Percentiles rank a stretch among this genome's conserved stretches.
phyloP scores from a whole-genome alignment of 352 stramenopile species.

The Hyaloperonospora brassicae region DNA sequence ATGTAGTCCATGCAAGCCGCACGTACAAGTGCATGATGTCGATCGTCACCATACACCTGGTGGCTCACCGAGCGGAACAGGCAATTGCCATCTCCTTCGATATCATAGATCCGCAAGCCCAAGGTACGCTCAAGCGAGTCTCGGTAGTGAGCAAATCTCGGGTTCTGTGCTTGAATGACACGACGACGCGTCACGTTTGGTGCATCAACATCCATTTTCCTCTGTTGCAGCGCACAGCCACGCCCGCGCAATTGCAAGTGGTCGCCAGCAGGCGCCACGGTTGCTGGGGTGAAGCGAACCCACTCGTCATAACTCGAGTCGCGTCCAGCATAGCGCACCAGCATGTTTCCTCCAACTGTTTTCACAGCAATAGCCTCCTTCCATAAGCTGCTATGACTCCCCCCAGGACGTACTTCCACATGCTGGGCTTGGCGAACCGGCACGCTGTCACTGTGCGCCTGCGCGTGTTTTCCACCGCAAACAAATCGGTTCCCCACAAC shows the following conservation, averaged over 20 bases:
- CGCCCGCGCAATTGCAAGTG: constrained; percentile 37
- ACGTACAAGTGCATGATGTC: constrained; percentile 87
- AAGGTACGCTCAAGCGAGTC: constrained; percentile 35
- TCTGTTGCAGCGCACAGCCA: constrained; percentile 24
- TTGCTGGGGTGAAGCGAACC: constrained; percentile 54
- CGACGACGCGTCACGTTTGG: constrained; percentile 33
- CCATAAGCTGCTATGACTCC: constrained; percentile 38
- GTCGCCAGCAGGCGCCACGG: constrained; percentile 47
- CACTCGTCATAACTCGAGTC: constrained; percentile 67
- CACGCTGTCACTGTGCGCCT: constrained; percentile 50
- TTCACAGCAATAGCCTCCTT: constrained; percentile 58
- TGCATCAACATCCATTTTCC: constrained; percentile 41
- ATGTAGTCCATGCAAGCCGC: constrained; percentile 93
- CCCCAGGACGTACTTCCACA: constrained; percentile 52
- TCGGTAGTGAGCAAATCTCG: constrained; percentile 68
- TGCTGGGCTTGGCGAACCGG: constrained; percentile 58
- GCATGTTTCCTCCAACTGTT: constrained; percentile 30
- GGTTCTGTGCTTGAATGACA: constrained; percentile 64
- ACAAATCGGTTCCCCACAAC: background rate
- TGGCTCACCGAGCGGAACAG: constrained; percentile 94
- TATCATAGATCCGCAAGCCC: constrained; percentile 43
- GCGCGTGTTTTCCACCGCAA: constrained; percentile 1
- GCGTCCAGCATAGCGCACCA: constrained; percentile 61
- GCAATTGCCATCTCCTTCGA: constrained; percentile 96
- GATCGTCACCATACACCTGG: constrained; percentile 92